Base-by-base conservation (phyloP, 148 eudicot genomes). In the Camellia granthamiana region DNA sequence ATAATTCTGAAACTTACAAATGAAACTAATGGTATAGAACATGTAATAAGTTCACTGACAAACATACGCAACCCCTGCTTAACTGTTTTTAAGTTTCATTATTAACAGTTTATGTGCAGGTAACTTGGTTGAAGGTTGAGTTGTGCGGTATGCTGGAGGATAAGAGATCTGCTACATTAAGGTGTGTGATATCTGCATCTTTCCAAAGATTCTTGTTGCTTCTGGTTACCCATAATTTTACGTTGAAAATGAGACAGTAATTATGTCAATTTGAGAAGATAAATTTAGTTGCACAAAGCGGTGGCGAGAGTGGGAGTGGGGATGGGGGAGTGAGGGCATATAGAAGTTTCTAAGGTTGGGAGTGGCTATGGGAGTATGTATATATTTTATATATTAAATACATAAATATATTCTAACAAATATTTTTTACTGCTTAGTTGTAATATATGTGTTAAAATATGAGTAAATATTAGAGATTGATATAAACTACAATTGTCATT, bases 101-200 rank as follows among this genome's bases (percentile, higher is more conserved):
- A 79, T 76, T 43, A 66, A 76, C 83, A 78, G 83, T 63, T 83
- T 81, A 59, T 60, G 52, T 81, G 87, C 91, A 95, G 98, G 97
- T 95, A 56, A 85, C 87, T 74, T 90, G 92, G 92, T 84, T 93
- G 85, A 95, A 90, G 87, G 92, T 82, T 55, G 93, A 93, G 88
- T 85, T 92, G 67, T 88, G 93, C 84, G 87, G 82, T 76, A 71
- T 90, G 87, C 89, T 95, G 81, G 97, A 95, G 87, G 98, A 95
- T 81, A 95, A 90, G 88, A 88, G 93, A 84, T 73, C 85, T 65
- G 95, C 98, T 61, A 81, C 83, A 64, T 84, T 95, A 72, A 95
- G 98, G 98, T 95, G 78, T 71, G 88, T 84, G 11, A 23, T 82
- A 56, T 82, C 46, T 12, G 43, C 47, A 55, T 68, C 74, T 78